phyloP scores from a whole-genome alignment of 139 green algal genomes.

The Zygnema circumcarinatum region DNA sequence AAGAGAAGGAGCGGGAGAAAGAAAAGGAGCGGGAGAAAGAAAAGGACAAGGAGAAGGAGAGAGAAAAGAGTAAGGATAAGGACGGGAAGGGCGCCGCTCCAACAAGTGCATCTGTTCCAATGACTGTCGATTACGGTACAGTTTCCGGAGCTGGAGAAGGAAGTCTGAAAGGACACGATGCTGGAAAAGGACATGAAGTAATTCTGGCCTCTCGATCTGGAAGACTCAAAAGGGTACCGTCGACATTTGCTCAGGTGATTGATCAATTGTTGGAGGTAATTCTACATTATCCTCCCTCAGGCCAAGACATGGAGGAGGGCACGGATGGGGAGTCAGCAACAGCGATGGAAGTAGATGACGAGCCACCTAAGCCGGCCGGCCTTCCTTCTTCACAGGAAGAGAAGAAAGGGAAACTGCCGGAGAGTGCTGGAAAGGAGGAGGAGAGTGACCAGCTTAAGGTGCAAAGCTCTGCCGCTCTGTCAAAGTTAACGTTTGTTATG shows the following conservation, averaged over 20 bases:
- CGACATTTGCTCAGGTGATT: slow-evolving; percentile 72
- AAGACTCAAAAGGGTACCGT: slow-evolving; percentile 29
- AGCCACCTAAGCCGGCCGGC: background rate
- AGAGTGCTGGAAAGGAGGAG: slow-evolving; percentile 30
- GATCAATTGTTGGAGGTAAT: slow-evolving; percentile 81
- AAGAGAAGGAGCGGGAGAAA: slow-evolving; percentile 60
- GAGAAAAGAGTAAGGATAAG: slow-evolving; percentile 37
- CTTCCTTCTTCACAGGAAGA: slow-evolving; percentile 21
- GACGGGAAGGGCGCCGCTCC: background rate
- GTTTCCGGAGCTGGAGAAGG: background rate
- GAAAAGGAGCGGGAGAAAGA: slow-evolving; percentile 20
- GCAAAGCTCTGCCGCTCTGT: slow-evolving; percentile 31
- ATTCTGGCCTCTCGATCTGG: background rate
- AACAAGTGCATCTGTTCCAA: background rate
- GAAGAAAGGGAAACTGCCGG: background rate
- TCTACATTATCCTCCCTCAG: slow-evolving; percentile 27
- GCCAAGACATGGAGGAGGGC: slow-evolving; percentile 12
- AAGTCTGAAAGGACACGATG: slow-evolving; percentile 22
- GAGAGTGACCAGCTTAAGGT: slow-evolving; percentile 18
- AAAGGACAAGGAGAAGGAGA: slow-evolving; percentile 43
- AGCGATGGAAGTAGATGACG: slow-evolving; percentile 53
- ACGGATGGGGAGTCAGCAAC: background rate
- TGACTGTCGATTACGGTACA: background rate
- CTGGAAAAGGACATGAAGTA: slow-evolving; percentile 5
- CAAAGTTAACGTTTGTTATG: slow-evolving; percentile 66